A percentile compares a stretch with the other conserved stretches of the same genome.
These are phyloP conservation scores for Diplodia sapinea DNA, from an alignment of 2,329 filamentous ascomycete species.

Conservation along the genomic window DNA sequence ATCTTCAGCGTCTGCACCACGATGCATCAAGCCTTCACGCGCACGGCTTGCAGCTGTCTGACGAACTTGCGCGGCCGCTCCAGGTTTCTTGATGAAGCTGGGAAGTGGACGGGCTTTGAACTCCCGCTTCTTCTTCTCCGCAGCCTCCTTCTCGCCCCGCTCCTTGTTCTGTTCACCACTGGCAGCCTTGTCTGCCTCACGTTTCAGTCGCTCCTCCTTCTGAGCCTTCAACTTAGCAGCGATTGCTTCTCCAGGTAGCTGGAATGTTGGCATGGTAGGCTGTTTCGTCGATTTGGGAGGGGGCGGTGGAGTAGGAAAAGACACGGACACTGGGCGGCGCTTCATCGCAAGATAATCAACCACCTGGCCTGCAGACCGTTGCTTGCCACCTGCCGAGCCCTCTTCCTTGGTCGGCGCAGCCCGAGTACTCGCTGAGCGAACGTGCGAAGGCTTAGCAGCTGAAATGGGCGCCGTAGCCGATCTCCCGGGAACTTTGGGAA, in stretches of 20 bases:
- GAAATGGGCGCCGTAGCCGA: background rate
- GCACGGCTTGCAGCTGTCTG: constrained; percentile 56
- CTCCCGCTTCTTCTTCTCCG: constrained; percentile 45
- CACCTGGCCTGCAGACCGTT: constrained; percentile 10
- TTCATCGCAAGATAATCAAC: constrained; percentile 51
- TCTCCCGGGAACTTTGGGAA: background rate
- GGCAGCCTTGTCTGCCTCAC: constrained; percentile 37
- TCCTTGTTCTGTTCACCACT: constrained; percentile 5
- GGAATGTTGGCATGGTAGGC: constrained; percentile 57
- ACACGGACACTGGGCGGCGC: constrained; percentile 55
- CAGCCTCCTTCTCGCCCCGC: constrained; percentile 40
- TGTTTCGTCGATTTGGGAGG: constrained; percentile 58
- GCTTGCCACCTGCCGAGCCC: constrained; percentile 2
- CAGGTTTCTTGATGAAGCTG: constrained; percentile 39
- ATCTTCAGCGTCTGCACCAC: constrained; percentile 6
- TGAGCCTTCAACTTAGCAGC: constrained; percentile 60
- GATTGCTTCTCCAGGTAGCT: constrained; percentile 59
- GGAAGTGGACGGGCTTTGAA: constrained; percentile 58
- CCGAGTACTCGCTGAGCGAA: constrained; percentile 25
- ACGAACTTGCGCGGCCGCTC: constrained; percentile 46
- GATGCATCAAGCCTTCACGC: constrained; percentile 41
- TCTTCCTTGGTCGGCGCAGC: constrained; percentile 23
- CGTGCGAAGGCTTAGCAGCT: constrained; percentile 5
- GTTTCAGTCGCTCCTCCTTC: constrained; percentile 55
- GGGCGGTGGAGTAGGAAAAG: constrained; percentile 55